phyloP scores from a whole-genome alignment of 2,329 filamentous ascomycete genomes.

The Penicillium glabrum region DNA sequence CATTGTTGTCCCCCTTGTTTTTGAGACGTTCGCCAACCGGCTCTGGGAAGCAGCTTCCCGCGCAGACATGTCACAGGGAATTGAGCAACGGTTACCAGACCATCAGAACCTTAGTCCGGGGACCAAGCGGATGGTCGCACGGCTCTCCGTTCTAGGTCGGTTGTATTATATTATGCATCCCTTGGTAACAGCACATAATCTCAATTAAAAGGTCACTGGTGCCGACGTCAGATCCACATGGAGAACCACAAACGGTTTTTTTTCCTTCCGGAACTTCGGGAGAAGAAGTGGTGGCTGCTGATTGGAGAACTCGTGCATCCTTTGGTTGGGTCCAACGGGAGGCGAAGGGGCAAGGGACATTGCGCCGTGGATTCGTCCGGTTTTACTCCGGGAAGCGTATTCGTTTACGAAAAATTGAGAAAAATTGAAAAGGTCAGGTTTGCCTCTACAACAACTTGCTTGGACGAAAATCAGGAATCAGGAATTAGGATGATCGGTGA shows the following conservation, averaged over 20 bases:
- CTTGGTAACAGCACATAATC: neutral
- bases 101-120: neutral
- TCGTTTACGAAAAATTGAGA: neutral
- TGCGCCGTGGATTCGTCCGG: neutral
- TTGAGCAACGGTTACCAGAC: neutral
- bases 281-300: neutral
- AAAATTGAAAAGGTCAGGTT: no score
- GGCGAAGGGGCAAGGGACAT: constrained; percentile 6
- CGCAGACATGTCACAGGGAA: neutral
- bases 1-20: neutral
- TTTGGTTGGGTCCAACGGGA: neutral
- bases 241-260: constrained; percentile 1
- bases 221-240: constrained; percentile 32
- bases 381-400: neutral
- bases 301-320: neutral
- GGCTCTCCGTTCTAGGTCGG: neutral
- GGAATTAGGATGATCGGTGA: no score
- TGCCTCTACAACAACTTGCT: no score
- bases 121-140: neutral
- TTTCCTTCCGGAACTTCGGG: constrained; percentile 1
- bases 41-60: neutral
- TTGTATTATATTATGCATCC: neutral
- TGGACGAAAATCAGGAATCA: no score
- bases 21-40: neutral
- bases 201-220: neutral